These are phyloP conservation scores for Diversispora eburnea DNA, from an alignment of 192 early-diverging fungal species.

Conservation along the genomic window DNA sequence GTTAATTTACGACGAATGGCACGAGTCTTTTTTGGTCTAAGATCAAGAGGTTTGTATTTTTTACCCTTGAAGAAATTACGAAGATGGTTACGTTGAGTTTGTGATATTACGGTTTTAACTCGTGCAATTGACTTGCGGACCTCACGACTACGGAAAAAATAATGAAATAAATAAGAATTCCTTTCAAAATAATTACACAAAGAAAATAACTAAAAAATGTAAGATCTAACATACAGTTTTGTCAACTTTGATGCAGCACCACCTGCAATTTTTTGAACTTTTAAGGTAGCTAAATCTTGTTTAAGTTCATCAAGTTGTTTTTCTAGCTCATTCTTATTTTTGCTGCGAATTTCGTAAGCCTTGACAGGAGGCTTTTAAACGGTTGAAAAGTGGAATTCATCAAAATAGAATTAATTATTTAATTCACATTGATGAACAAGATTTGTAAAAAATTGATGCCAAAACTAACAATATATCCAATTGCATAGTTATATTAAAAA, in stretches of 20 bases:
- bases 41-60: constrained; percentile 94
- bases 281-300: constrained; percentile 88
- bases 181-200: neutral
- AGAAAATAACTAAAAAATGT: neutral
- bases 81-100: constrained; percentile 85
- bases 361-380: constrained; percentile 66
- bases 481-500: too few species aligned
- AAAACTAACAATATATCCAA: too few species aligned
- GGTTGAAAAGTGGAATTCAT: too few species aligned
- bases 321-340: constrained; percentile 89
- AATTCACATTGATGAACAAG: too few species aligned
- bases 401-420: too few species aligned
- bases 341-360: constrained; percentile 89
- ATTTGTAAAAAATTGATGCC: too few species aligned
- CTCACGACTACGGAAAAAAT: constrained; percentile 51
- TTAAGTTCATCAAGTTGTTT: constrained; percentile 93
- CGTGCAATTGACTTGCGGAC: constrained; percentile 94
- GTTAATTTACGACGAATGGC: constrained; percentile 96
- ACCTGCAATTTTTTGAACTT: constrained; percentile 91
- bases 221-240: constrained; percentile 64
- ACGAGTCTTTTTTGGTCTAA: constrained; percentile 98
- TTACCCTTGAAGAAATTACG: constrained; percentile 89
- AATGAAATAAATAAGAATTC: neutral
- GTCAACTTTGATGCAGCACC: constrained; percentile 73
- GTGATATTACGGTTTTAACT: constrained; percentile 93